Evolutionary conservation across 1,284 basidiomycete genomes (phyloP).

Genomic region (Sanghuangporus baumii): DNA sequence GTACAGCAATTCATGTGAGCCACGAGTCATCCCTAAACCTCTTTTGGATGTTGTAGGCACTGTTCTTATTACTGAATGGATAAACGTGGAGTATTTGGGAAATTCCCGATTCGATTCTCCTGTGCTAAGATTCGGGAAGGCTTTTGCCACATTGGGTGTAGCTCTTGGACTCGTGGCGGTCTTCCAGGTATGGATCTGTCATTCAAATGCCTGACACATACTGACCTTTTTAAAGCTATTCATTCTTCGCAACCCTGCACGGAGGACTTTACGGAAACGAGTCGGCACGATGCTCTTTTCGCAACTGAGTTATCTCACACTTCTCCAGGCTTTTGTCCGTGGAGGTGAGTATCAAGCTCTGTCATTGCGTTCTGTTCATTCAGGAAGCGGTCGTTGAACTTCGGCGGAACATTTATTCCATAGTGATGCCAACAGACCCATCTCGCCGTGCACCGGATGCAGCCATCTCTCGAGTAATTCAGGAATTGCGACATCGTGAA

Average conservation of each 20-base stretch:
- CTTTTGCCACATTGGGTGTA: constrained; percentile 26
- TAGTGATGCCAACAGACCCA: constrained; percentile 19
- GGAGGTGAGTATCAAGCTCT: constrained; percentile 16
- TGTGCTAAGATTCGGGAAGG: constrained; percentile 24
- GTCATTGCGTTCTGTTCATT: background rate
- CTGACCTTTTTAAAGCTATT: constrained; percentile 19
- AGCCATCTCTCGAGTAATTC: constrained; percentile 25
- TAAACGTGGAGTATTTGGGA: constrained; percentile 23
- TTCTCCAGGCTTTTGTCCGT: constrained; percentile 26
- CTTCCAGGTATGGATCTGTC: constrained; percentile 22
- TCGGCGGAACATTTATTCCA: background rate
- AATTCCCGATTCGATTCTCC: constrained; percentile 25
- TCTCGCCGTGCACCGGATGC: constrained; percentile 21
- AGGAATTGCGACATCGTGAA: constrained; percentile 28
- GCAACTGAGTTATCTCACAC: constrained; percentile 25
- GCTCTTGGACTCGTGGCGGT: constrained; percentile 27
- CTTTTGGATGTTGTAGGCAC: background rate
- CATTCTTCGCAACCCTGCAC: constrained; percentile 30
- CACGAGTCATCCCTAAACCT: background rate
- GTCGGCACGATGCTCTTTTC: constrained; percentile 25
- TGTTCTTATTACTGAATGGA: constrained; percentile 25
- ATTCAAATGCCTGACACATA: background rate
- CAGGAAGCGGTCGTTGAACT: background rate
- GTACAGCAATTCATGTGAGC: background rate
- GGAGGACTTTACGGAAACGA: constrained; percentile 27